Evolutionary conservation across 805 yeast species (phyloP).

Genomic region (Soucietia sequanensis): DNA sequence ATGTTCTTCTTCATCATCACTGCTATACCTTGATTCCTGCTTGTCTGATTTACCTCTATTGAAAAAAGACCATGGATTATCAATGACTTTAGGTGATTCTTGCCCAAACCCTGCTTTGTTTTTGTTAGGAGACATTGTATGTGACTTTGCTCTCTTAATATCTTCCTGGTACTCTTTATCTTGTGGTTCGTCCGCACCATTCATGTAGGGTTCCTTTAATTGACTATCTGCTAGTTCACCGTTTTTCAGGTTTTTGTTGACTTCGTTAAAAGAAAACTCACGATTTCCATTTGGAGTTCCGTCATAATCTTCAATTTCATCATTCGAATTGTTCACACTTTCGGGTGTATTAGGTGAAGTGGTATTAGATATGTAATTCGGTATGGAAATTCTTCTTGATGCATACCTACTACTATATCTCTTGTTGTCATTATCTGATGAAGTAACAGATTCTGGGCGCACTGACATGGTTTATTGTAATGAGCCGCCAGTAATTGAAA

Average conservation of each 20-base stretch:
- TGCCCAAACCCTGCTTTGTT: conserved; percentile 7
- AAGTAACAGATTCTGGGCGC: too few relatives aligned
- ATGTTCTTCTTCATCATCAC: conserved; percentile 27
- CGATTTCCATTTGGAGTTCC: too few relatives aligned
- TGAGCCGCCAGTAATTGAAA: too few relatives aligned
- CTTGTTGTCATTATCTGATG: too few relatives aligned
- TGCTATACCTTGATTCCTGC: conserved; percentile 29
- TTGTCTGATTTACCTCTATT: conserved; percentile 23
- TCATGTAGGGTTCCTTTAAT: too few relatives aligned
- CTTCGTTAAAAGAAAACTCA: too few relatives aligned
- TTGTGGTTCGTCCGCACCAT: neutral
- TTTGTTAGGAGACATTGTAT: neutral
- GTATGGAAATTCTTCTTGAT: conserved; percentile 5
- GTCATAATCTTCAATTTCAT: too few relatives aligned
- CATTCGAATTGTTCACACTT: too few relatives aligned
- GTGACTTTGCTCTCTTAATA: neutral
- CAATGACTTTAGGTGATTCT: conserved; percentile 22
- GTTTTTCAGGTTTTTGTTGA: too few relatives aligned
- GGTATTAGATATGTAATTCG: neutral
- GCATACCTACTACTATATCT: conserved; percentile 2
- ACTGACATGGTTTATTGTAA: too few relatives aligned
- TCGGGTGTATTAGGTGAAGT: too few relatives aligned
- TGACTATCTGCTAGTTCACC: too few relatives aligned
- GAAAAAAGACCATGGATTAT: conserved; percentile 34
- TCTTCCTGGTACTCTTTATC: conserved; percentile 2